Conservation (phyloP, 2,329 filamentous ascomycete species). For the Raffaelea albimanens region DNA sequence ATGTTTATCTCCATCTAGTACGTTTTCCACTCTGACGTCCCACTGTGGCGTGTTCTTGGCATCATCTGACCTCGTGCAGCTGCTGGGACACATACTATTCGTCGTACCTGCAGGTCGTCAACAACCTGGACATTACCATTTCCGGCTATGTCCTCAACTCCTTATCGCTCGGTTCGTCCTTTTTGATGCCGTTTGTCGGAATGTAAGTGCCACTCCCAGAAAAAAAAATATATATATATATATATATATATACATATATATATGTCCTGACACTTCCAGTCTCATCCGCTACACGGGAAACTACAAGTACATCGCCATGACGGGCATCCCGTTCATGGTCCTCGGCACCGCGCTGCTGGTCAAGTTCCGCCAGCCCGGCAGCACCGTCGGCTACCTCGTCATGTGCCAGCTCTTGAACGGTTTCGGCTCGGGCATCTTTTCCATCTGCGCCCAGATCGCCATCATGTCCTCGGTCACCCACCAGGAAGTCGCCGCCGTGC, state of each 20-base stretch:
- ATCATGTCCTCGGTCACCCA: conserved; percentile 49
- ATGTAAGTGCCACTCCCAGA: no score
- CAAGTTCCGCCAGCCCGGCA: conserved; percentile 40
- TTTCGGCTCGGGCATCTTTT: conserved; percentile 45
- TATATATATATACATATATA: no score
- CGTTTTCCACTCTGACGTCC: background rate
- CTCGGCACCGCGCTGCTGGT: conserved; percentile 45
- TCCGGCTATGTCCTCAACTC: conserved; percentile 10
- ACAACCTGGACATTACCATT: conserved; percentile 10
- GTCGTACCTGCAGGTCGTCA: conserved; percentile 14
- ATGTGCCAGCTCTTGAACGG: conserved; percentile 45
- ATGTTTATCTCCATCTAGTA: conserved; percentile 10
- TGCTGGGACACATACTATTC: conserved; percentile 13
- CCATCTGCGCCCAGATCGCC: conserved; percentile 48
- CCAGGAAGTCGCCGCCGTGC: conserved; percentile 44
- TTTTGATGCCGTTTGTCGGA: conserved; percentile 32
- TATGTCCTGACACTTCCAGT: conserved; percentile 11
- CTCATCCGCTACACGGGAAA: conserved; percentile 36
- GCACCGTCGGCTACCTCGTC: conserved; percentile 39
- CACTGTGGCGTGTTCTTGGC: no score
- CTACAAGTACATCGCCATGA: conserved; percentile 32
- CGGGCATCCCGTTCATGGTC: conserved; percentile 44
- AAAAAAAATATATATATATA: no score
- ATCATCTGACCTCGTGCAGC: background rate
- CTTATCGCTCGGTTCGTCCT: conserved; percentile 21